A percentile compares a stretch with the other conserved stretches of the same genome.
phyloP scores from a whole-genome alignment of 768 basidiomycete species.

The Leucosporidium creatinivorum region DNA sequence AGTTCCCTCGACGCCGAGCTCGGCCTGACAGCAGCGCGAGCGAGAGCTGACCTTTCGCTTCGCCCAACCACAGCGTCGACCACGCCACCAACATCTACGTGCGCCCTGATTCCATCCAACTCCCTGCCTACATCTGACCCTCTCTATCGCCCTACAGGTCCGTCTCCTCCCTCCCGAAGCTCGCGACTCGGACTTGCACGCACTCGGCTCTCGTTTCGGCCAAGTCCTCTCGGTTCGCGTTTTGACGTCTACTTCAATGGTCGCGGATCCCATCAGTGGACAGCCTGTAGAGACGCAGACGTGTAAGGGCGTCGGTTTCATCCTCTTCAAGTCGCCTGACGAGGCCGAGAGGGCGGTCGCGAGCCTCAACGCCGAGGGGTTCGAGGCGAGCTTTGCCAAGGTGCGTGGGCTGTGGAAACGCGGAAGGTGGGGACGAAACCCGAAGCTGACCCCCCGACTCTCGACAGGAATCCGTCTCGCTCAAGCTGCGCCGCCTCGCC shows the following conservation, averaged over 20 bases:
- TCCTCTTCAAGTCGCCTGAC: not conserved
- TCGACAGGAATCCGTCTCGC: not conserved
- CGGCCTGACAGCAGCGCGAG: not conserved
- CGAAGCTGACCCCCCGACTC: not conserved
- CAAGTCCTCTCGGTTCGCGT: not conserved
- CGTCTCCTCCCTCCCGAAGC: not conserved
- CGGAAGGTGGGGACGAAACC: not conserved
- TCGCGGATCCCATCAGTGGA: not conserved
- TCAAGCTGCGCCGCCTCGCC: not conserved
- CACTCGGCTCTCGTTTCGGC: not conserved
- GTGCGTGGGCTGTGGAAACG: not conserved
- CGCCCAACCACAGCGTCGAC: not conserved
- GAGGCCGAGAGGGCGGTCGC: not conserved
- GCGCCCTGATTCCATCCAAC: not conserved
- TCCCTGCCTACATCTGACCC: not conserved
- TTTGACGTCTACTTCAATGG: not conserved
- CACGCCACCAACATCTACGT: slow-evolving; percentile 2
- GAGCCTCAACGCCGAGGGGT: not conserved
- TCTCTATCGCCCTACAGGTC: not conserved
- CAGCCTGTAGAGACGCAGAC: not conserved
- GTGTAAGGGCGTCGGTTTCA: not conserved
- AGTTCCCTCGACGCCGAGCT: not conserved
- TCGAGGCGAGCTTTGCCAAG: not conserved
- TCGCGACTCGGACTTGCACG: not conserved
- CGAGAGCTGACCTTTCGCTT: not conserved